Evolutionary conservation across 805 yeast species (phyloP).

Genomic region (Phaffomyces antillensis): DNA sequence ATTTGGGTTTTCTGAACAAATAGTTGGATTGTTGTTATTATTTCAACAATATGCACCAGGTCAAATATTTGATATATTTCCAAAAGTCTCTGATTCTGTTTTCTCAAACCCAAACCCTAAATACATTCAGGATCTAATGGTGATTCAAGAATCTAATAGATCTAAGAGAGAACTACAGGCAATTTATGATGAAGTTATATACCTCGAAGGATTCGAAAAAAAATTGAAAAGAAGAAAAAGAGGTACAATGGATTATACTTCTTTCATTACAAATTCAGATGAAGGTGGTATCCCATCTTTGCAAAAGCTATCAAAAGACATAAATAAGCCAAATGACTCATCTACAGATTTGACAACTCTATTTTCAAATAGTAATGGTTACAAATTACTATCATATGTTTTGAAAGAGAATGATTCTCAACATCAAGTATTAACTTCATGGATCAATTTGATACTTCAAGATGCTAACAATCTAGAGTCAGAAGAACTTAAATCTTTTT

Average conservation of each 20-base stretch:
- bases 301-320: slow-evolving; percentile 2
- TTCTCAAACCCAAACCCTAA: slow-evolving; percentile 18
- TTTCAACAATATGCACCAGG: slow-evolving; percentile 20
- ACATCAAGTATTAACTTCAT: slow-evolving; percentile 4
- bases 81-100: slow-evolving; percentile 18
- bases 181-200: slow-evolving; percentile 2
- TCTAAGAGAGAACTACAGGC: background rate
- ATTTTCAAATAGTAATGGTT: slow-evolving; percentile 6
- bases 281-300: slow-evolving; percentile 4
- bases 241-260: slow-evolving; percentile 4
- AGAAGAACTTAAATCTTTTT: background rate
- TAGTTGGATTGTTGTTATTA: slow-evolving; percentile 18
- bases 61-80: slow-evolving; percentile 21
- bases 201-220: slow-evolving; percentile 10
- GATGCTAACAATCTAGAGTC: background rate
- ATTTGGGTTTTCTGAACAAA: slow-evolving; percentile 13
- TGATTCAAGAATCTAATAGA: background rate
- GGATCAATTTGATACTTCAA: slow-evolving; percentile 9
- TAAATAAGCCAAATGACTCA: slow-evolving; percentile 1
- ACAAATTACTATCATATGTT: slow-evolving; percentile 4
- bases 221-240: slow-evolving; percentile 14
- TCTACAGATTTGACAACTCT: slow-evolving; percentile 4
- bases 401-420: slow-evolving; percentile 2
- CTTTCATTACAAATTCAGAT: background rate
- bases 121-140: slow-evolving; percentile 3